Evolutionary conservation across 345 rosid genomes (phyloP).

Genomic region (Turritis glabra): DNA sequence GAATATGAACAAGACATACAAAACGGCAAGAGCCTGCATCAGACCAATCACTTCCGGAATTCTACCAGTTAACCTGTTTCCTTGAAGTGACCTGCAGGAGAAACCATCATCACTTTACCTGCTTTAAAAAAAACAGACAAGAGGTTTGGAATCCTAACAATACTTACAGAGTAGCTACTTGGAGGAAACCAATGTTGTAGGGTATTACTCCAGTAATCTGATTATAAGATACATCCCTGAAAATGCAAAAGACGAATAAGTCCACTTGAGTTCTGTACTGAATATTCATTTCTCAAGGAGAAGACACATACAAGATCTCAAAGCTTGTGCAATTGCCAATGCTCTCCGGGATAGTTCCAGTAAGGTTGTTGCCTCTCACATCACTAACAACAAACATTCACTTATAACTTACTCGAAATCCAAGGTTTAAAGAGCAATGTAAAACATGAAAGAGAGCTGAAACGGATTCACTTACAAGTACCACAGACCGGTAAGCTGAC

Average conservation of each 20-base stretch:
- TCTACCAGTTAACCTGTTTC: conserved; percentile 69
- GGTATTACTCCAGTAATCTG: conserved; percentile 84
- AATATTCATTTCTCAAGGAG: too few species aligned
- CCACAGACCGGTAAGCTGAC: conserved; percentile 95
- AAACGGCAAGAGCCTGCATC: conserved; percentile 96
- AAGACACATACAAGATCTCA: conserved; percentile 78
- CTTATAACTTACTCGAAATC: background rate
- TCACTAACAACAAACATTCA: conserved; percentile 50
- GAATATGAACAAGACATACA: conserved; percentile 50
- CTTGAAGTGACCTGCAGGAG: conserved; percentile 77
- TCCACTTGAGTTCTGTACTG: background rate
- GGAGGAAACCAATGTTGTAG: conserved; percentile 87
- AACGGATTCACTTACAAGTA: conserved; percentile 66
- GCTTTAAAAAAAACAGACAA: background rate
- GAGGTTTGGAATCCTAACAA: background rate
- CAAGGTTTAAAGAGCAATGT: background rate
- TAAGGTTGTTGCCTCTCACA: conserved; percentile 83
- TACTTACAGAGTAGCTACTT: conserved; percentile 94
- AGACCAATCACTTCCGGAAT: conserved; percentile 92
- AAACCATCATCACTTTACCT: background rate
- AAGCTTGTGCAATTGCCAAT: conserved; percentile 98
- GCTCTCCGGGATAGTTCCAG: conserved; percentile 77
- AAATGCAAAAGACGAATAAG: background rate
- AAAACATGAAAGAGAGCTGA: background rate
- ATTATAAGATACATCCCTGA: conserved; percentile 87